A percentile compares a stretch with the other conserved stretches of the same genome.
Evolutionary conservation across 805 yeast species (phyloP).

Genomic region (Candida peoriensis): DNA sequence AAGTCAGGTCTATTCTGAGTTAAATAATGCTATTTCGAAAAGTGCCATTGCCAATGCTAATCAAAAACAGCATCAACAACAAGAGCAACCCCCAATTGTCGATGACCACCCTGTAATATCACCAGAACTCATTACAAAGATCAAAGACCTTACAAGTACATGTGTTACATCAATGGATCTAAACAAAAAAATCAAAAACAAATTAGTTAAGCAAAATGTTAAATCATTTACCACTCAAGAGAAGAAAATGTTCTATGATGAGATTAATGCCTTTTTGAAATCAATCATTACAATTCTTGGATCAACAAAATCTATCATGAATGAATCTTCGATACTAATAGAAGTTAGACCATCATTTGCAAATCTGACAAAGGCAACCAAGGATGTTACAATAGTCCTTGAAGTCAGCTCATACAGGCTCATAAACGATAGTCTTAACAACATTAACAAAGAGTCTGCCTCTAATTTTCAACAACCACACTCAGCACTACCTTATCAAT

Average conservation of each 20-base stretch:
- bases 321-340: constrained; percentile 72
- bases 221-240: constrained; percentile 42
- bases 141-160: constrained; percentile 70
- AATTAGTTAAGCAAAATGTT: constrained; percentile 38
- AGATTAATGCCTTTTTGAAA: constrained; percentile 73
- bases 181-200: constrained; percentile 57
- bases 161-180: constrained; percentile 82
- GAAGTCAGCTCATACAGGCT: constrained; percentile 56
- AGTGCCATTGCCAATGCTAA: constrained; percentile 54
- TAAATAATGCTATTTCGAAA: constrained; percentile 61
- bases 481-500: constrained; percentile 15
- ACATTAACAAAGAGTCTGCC: constrained; percentile 1
- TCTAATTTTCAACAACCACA: constrained; percentile 2
- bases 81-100: too few species aligned
- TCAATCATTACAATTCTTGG: constrained; percentile 81
- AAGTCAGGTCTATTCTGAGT: constrained; percentile 69
- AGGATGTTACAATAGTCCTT: constrained; percentile 83
- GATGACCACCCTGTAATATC: constrained; percentile 19
- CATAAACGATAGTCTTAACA: constrained; percentile 20
- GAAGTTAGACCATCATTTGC: constrained; percentile 80
- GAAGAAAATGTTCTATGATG: constrained; percentile 75
- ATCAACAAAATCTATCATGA: constrained; percentile 75
- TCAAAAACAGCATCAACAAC: constrained; percentile 5
- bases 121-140: constrained; percentile 51
- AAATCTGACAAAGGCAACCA: constrained; percentile 78